Conservation (phyloP, 2,329 filamentous ascomycete genomes). For the Claviceps sp. region DNA sequence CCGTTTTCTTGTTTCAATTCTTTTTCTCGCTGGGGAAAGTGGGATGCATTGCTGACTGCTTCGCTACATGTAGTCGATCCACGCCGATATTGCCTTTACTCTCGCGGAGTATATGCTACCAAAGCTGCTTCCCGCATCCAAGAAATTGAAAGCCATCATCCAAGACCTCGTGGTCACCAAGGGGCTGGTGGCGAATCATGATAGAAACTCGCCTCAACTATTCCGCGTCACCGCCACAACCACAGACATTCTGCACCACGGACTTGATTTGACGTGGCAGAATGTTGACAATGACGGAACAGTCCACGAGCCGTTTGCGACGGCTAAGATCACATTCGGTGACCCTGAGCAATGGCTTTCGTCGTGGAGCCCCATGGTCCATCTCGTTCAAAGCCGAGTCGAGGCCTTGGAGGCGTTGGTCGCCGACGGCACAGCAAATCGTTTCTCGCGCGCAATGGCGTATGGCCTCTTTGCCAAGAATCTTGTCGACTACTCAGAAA, state of each 20-base stretch:
- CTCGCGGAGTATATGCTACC: constrained; percentile 50
- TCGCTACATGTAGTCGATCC: constrained; percentile 7
- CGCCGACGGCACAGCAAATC: constrained; percentile 4
- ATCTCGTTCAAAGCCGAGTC: constrained; percentile 52
- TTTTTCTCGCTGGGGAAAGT: too few species aligned
- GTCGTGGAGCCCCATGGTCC: constrained; percentile 42
- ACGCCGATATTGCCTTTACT: constrained; percentile 52
- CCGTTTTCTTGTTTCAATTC: too few species aligned
- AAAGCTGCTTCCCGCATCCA: constrained; percentile 41
- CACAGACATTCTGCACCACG: constrained; percentile 30
- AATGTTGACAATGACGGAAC: constrained; percentile 6
- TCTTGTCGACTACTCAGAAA: constrained; percentile 39
- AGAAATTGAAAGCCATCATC: constrained; percentile 49
- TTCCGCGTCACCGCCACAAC: constrained; percentile 17
- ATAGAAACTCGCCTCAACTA: constrained; percentile 16
- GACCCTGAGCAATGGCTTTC: constrained; percentile 36
- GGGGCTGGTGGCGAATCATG: constrained; percentile 14
- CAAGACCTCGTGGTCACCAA: constrained; percentile 55
- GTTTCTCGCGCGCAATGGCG: constrained; percentile 7
- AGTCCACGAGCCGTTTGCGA: constrained; percentile 7
- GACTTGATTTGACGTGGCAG: constrained; percentile 25
- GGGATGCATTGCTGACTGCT: too few species aligned
- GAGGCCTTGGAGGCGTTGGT: constrained; percentile 30
- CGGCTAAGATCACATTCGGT: constrained; percentile 27
- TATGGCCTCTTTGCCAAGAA: constrained; percentile 50